Conservation (phyloP, 768 basidiomycete genomes). For the Leccinum broughii region DNA sequence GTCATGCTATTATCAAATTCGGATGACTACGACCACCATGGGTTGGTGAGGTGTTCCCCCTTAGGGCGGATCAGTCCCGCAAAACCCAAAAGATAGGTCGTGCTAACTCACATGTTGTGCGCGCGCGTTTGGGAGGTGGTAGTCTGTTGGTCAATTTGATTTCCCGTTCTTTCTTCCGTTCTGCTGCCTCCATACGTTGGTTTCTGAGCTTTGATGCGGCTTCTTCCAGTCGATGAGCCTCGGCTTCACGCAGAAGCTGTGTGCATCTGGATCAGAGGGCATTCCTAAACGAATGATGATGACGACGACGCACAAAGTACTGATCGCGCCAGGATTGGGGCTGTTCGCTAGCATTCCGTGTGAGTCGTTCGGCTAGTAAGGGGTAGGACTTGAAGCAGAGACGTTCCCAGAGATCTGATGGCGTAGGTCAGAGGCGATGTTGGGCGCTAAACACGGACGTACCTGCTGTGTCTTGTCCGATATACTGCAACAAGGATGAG, state of each 20-base stretch:
- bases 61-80: slow-evolving; percentile 23
- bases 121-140: slow-evolving; percentile 64
- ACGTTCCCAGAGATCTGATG: slow-evolving; percentile 63
- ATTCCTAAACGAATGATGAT: neutral
- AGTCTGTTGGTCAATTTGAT: slow-evolving; percentile 72
- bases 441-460: slow-evolving; percentile 15
- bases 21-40: too few species aligned
- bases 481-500: slow-evolving; percentile 41
- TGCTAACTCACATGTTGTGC: slow-evolving; percentile 59
- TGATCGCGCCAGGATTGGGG: slow-evolving; percentile 68
- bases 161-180: slow-evolving; percentile 74
- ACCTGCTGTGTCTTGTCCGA: slow-evolving; percentile 59
- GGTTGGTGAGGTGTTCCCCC: slow-evolving; percentile 46
- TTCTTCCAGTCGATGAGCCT: slow-evolving; percentile 65
- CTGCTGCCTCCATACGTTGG: slow-evolving; percentile 67
- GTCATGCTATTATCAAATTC: too few species aligned
- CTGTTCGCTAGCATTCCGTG: slow-evolving; percentile 40
- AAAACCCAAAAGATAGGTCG: neutral
- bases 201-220: slow-evolving; percentile 60
- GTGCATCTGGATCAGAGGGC: slow-evolving; percentile 11
- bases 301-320: slow-evolving; percentile 54
- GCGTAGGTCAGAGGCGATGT: slow-evolving; percentile 7
- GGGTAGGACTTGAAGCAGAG: slow-evolving; percentile 64
- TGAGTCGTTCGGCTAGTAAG: slow-evolving; percentile 50
- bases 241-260: slow-evolving; percentile 57